phyloP scores from a whole-genome alignment of 1,284 basidiomycete genomes.

The Melampsora allii-populina region DNA sequence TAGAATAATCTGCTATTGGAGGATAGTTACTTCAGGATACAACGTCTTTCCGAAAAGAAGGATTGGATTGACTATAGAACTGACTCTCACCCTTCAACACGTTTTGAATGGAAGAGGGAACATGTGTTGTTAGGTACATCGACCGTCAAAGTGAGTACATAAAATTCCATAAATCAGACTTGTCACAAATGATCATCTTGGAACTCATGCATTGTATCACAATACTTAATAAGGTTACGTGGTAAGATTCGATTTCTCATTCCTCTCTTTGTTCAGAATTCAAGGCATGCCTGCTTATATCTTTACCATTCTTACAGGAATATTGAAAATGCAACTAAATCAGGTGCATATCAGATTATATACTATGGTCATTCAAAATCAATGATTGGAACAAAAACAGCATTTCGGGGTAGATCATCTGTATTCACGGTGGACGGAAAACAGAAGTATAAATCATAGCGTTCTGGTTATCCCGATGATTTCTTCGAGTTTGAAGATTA shows the following conservation, averaged over 20 bases:
- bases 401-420: background rate
- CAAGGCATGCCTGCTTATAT: background rate
- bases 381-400: background rate
- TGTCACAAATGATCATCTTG: background rate
- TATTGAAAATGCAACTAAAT: slow-evolving; percentile 63
- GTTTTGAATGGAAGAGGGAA: slow-evolving; percentile 65
- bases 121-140: slow-evolving; percentile 56
- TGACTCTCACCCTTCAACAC: slow-evolving; percentile 76
- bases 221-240: background rate
- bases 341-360: slow-evolving; percentile 63
- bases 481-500: too few species aligned
- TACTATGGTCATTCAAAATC: slow-evolving; percentile 73
- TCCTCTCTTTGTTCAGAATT: background rate
- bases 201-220: background rate
- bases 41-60: slow-evolving; percentile 58
- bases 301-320: slow-evolving; percentile 56
- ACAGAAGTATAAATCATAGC: too few species aligned
- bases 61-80: slow-evolving; percentile 64
- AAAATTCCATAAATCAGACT: background rate
- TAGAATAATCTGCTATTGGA: slow-evolving; percentile 75
- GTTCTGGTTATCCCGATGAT: too few species aligned
- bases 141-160: slow-evolving; percentile 2
- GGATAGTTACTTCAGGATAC: slow-evolving; percentile 67
- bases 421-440: too few species aligned
- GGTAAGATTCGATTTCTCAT: background rate